Evolutionary conservation across 768 basidiomycete species (phyloP), one percentile per base, ranked within the genome.

Genomic region (Boletus insuetus): DNA sequence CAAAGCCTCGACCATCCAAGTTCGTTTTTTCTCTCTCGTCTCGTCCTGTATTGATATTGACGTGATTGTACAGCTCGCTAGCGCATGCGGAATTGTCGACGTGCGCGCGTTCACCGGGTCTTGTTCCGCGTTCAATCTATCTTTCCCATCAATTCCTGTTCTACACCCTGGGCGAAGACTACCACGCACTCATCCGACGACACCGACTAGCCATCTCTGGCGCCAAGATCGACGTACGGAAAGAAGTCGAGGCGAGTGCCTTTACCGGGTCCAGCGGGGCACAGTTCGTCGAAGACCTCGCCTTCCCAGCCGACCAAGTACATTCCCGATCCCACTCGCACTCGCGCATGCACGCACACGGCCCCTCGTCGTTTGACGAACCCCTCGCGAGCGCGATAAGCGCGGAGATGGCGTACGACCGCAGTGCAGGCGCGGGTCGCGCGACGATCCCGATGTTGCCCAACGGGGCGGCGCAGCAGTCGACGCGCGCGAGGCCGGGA

Each of bases 61-160:
- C 14, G 1, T 74, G 78, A 14, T 5, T 29, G 29, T 29, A 35
- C 34, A 14, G 34, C 34, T 35, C 34, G 34, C 34, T 12, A 11
- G 14, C 14, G 14, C 34, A 11, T 14, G 34, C 12, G 14, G 34
- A 14, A 13, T 14, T 35, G 12, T 14, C 11, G 34, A 29, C 34
- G 34, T 14, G 14, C 34, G 6, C 34, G 11, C 34, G 12, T 35
- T 35, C 34, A 5, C 34, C 34, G 0, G 75, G 70, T 2, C 75
- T 91, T 35, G 78, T 90, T 0, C 89, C 92, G 3, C 80, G 85
- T 0, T 78, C 89, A 1, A 78, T 97, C 31, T 96, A 96, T 69
- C 83, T 91, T 17, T 83, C 85, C 0, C 89, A 92, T 60, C 91
- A 95, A 56, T 91, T 96, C 67, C 77, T 85, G 12, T 96, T 96